These are phyloP conservation scores for Umbelopsis isabellina DNA, from an alignment of 192 early-diverging fungal genomes.

Conservation along the genomic window DNA sequence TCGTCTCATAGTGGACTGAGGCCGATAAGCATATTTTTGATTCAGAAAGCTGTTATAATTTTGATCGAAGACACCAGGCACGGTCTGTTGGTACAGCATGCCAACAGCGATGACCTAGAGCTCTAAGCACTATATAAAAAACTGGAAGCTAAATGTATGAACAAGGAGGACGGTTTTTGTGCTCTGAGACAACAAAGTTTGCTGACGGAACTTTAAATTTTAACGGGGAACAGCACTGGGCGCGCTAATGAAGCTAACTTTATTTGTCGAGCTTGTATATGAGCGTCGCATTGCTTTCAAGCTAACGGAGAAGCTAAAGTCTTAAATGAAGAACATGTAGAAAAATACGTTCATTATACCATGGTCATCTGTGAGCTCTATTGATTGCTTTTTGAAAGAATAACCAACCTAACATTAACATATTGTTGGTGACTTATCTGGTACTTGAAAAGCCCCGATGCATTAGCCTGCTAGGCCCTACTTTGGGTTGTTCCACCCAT, in stretches of 20 bases:
- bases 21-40: conserved; percentile 10
- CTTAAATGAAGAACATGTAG: not conserved
- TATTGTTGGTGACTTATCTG: too few species aligned
- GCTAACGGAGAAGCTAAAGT: not conserved
- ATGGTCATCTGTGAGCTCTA: too few species aligned
- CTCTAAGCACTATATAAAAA: not conserved
- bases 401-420: too few species aligned
- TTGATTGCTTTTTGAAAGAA: too few species aligned
- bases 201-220: not conserved
- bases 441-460: too few species aligned
- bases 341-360: too few species aligned
- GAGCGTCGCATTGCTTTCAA: too few species aligned
- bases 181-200: conserved; percentile 20
- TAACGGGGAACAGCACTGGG: conserved; percentile 4
- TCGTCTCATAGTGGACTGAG: not conserved
- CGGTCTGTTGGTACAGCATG: conserved; percentile 21
- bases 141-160: not conserved
- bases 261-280: not conserved
- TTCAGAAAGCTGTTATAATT: not conserved
- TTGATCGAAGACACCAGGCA: conserved; percentile 18
- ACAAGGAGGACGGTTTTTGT: conserved; percentile 1
- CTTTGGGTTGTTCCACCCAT: too few species aligned
- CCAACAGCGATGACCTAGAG: conserved; percentile 20
- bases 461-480: too few species aligned
- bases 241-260: conserved; percentile 4